Percentiles rank a stretch among this genome's conserved stretches.
Evolutionary conservation across 345 rosid species (phyloP).

Genomic region (Rubroshorea leprosula): DNA sequence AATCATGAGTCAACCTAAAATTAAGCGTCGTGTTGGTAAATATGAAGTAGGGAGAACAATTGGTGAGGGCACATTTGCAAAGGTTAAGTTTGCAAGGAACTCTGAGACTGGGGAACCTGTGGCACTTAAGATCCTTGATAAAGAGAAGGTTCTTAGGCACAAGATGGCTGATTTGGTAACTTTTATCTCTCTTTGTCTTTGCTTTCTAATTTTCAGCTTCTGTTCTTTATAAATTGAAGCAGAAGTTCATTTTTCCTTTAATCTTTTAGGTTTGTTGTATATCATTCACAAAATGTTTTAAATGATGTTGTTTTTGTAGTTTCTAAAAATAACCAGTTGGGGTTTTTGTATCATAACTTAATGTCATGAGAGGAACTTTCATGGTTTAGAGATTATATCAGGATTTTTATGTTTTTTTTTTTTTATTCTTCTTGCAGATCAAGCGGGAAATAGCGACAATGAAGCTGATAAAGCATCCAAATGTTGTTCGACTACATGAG

Average conservation of each 20-base stretch:
- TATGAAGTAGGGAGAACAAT: slow-evolving; percentile 95
- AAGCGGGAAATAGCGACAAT: slow-evolving; percentile 84
- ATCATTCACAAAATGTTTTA: neutral
- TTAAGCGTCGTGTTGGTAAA: slow-evolving; percentile 79
- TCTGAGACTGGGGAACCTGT: slow-evolving; percentile 80
- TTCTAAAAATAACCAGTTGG: neutral
- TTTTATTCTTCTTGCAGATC: slow-evolving; percentile 48
- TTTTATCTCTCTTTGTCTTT: neutral
- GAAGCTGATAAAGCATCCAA: slow-evolving; percentile 93
- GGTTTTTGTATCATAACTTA: no score
- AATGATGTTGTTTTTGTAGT: no score
- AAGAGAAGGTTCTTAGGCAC: slow-evolving; percentile 91
- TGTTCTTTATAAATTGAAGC: neutral
- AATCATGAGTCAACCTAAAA: slow-evolving; percentile 58
- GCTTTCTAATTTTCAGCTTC: neutral
- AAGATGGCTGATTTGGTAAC: slow-evolving; percentile 95
- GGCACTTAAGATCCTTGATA: slow-evolving; percentile 93
- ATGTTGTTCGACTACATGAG: slow-evolving; percentile 83
- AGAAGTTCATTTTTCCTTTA: neutral
- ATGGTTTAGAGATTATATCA: no score
- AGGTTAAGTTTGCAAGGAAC: slow-evolving; percentile 91
- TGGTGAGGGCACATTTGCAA: slow-evolving; percentile 97
- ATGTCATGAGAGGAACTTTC: no score
- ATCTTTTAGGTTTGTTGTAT: neutral
- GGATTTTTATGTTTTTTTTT: slow-evolving; percentile 10